Conservation (phyloP, 768 basidiomycete species). For the Leccinum aurantiacum region DNA sequence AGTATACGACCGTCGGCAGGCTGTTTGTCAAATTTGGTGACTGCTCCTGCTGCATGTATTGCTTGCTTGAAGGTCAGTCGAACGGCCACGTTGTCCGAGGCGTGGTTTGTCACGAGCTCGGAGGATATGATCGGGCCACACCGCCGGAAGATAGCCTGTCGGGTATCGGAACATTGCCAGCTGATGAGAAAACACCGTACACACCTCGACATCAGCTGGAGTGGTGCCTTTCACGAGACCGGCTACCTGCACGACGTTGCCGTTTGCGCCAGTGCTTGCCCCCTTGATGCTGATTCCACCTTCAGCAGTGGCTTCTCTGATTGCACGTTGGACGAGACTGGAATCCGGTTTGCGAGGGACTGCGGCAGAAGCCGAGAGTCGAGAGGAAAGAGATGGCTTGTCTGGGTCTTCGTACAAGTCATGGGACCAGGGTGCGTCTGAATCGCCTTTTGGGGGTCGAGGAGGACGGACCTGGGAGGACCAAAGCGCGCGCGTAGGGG, state of each 20-base stretch:
- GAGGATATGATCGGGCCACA: conserved; percentile 64
- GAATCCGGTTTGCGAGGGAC: conserved; percentile 53
- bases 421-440: conserved; percentile 68
- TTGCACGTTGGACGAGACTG: conserved; percentile 58
- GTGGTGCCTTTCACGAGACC: conserved; percentile 77
- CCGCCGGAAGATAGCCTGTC: conserved; percentile 73
- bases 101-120: conserved; percentile 18
- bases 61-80: conserved; percentile 72
- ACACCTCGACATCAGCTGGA: conserved; percentile 69
- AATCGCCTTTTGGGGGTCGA: conserved; percentile 62
- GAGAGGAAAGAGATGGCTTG: conserved; percentile 54
- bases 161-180: conserved; percentile 3
- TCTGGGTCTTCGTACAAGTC: conserved; percentile 65
- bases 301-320: conserved; percentile 55
- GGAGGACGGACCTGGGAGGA: conserved; percentile 38
- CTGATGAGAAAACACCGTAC: background rate
- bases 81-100: conserved; percentile 49
- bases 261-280: conserved; percentile 48
- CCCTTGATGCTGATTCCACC: conserved; percentile 65
- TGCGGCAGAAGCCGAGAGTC: conserved; percentile 45
- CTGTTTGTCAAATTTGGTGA: conserved; percentile 75
- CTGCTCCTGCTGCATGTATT: conserved; percentile 61
- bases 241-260: conserved; percentile 73
- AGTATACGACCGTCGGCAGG: conserved; percentile 80
- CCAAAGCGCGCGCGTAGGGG: background rate